Base-by-base conservation (phyloP, 768 basidiomycete species). In the Trametes gibbosa region DNA sequence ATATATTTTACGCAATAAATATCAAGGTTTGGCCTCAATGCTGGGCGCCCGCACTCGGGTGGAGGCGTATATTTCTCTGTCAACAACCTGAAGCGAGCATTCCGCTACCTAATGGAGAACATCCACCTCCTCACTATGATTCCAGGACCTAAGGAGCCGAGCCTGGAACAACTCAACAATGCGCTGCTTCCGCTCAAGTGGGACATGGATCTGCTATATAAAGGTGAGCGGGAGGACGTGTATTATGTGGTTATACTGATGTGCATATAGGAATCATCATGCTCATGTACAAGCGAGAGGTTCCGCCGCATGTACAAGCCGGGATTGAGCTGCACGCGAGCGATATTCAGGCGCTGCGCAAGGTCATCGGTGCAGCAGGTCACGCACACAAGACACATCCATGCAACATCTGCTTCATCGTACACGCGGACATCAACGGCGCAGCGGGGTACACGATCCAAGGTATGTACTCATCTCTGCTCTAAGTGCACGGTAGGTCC, bases 61-160 rank as follows among this genome's bases (percentile, higher is more conserved):
- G 56, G 56, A 13, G 56, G 25, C 8, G n/a, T 58, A 1, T 58
- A 58, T 29, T 2, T 51, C 2, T 29, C 13, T 6, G 50, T 58
- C 50, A 58, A 58, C 23, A 35, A 45, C 37, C 37, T 58, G 19
- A 21, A 24, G 3, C 56, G 50, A 1, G 14, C 48, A 1, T 40
- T 51, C 16, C 56, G 56, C 19, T 58, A 13, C 35, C 49, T 58
- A 0, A 40, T n/a, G 29, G 49, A 19, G n/a, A 58, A 58, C 24
- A 29, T 58, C 1, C 49, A 43, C 17, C 41, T 50, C 5, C 3
- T 37, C 2, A 23, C 17, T 12, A 16, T 23, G 3, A 58, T 45
- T 2, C 19, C 56, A 1, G 56, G 56, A 6, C 56, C 56, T 2
- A 50, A 58, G 29, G 56, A 58, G 41, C 56, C 56, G 1, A 21